Evolutionary conservation across 2,329 filamentous ascomycete species (phyloP), one percentile per base, ranked within the genome.

Genomic region (Colletotrichum ledebouriae): DNA sequence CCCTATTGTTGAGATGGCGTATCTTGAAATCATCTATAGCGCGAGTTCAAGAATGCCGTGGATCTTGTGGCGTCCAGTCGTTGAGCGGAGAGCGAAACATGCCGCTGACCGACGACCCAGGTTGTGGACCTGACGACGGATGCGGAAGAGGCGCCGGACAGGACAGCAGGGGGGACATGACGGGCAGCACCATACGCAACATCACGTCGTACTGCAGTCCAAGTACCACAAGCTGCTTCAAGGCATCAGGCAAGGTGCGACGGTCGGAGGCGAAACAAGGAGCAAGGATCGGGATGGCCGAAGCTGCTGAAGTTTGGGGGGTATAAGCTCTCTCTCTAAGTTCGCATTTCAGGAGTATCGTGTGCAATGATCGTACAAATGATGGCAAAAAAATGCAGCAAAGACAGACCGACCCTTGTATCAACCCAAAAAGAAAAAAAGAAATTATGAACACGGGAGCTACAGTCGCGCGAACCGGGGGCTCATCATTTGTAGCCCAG

Each of bases 401-500:
- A n/a, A 22, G 20, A 64, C 46, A 53, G 46, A 64, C 60, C 53
- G 29, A 59, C 29, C 60, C 63, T 6, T 37, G 12, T 3, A 15
- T 13, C 15, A 37, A 29, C 37, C 15, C 20, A 37, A 42, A 62
- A 39, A 42, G 7, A 56, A 67, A 44, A 37, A 15, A 9, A 22
- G 41, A 12, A 6, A 2, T n/a, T 6, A 6, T 37, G 5, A 37
- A n/a, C 9, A 22, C n/a, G 37, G 29, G 13, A 11, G 33, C 33
- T 5, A 33, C 46, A 50, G n/a, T 11, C 10, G 17, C 20, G 3
- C 20, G 3, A 9, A 1, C 20, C 13, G 12, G 49, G 9, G 17
- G 33, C 41, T 34, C 44, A 53, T 44, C 71, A 66, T 55, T 71
- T 76, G 17, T 63, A 71, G 46, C 70, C 70, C 46, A 71, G 46